Conservation (phyloP, 106 monocot genomes). For the Iris macrosiphon region DNA sequence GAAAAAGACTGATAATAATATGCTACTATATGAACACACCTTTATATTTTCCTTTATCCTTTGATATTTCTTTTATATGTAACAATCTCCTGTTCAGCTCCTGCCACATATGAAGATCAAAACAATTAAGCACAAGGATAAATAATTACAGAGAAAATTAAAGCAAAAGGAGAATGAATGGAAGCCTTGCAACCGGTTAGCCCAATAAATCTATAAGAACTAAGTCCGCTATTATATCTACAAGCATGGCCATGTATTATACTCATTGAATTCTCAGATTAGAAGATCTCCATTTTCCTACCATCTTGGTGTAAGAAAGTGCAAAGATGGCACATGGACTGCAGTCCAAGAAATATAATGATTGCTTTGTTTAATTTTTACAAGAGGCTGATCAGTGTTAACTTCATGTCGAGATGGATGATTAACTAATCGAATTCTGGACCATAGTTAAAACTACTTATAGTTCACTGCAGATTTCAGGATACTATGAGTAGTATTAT, state of each 20-base stretch:
- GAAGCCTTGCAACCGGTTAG: too few relatives aligned
- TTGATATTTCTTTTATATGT: constrained; percentile 29
- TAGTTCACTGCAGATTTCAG: too few relatives aligned
- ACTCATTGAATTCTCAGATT: too few relatives aligned
- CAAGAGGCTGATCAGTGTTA: background rate
- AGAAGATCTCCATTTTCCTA: too few relatives aligned
- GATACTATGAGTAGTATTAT: too few relatives aligned
- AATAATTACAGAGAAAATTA: background rate
- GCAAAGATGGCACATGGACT: background rate
- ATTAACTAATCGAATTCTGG: too few relatives aligned
- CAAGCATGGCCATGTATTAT: too few relatives aligned
- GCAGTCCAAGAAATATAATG: background rate
- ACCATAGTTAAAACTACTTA: too few relatives aligned
- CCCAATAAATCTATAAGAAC: too few relatives aligned
- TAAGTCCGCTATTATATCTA: too few relatives aligned
- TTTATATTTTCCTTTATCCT: constrained; percentile 35
- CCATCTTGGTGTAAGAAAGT: background rate
- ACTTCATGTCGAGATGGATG: too few relatives aligned
- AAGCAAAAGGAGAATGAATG: background rate
- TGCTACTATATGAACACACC: constrained; percentile 14
- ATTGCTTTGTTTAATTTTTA: background rate
- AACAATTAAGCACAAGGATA: background rate
- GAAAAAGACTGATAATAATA: background rate
- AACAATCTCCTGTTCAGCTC: constrained; percentile 46
- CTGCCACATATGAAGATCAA: constrained; percentile 11